Percentiles rank a stretch among this genome's conserved stretches.
These are phyloP conservation scores for Rosa multiflora DNA, from an alignment of 306 rosid species.

Conservation along the genomic window DNA sequence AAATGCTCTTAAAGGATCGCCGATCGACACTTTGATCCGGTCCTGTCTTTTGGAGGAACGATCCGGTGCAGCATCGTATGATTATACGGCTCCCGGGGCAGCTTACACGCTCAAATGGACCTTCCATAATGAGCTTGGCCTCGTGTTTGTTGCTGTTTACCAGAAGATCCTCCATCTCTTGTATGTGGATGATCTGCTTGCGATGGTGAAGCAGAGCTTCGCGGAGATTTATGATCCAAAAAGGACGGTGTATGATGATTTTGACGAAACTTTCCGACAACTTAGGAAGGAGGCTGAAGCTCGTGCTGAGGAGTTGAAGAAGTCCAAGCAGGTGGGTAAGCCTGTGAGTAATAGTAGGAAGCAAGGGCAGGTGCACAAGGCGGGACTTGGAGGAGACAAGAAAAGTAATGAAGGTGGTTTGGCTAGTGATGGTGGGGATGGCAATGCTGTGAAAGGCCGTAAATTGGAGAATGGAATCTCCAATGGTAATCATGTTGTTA, in stretches of 20 bases:
- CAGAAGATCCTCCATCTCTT: slow-evolving; percentile 79
- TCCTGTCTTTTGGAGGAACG: slow-evolving; percentile 95
- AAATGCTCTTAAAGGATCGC: slow-evolving; percentile 85
- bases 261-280: slow-evolving; percentile 82
- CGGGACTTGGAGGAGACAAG: slow-evolving; percentile 58
- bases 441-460: slow-evolving; percentile 40
- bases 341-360: slow-evolving; percentile 50
- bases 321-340: slow-evolving; percentile 58
- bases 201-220: slow-evolving; percentile 74
- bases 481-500: slow-evolving; percentile 51
- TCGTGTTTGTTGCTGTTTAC: slow-evolving; percentile 88
- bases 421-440: slow-evolving; percentile 50
- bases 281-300: slow-evolving; percentile 83
- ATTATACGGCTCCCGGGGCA: slow-evolving; percentile 79
- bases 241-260: slow-evolving; percentile 56
- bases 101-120: slow-evolving; percentile 94
- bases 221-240: slow-evolving; percentile 64
- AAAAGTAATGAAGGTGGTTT: slow-evolving; percentile 47
- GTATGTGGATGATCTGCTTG: slow-evolving; percentile 80
- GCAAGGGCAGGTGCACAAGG: slow-evolving; percentile 62
- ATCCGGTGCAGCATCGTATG: slow-evolving; percentile 78
- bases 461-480: slow-evolving; percentile 65
- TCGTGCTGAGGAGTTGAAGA: slow-evolving; percentile 78
- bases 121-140: slow-evolving; percentile 87
- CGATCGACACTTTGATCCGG: slow-evolving; percentile 85